Evolutionary conservation across 2,329 filamentous ascomycete species (phyloP), one percentile per base, ranked within the genome.

Genomic region (Talaromyces sp.): DNA sequence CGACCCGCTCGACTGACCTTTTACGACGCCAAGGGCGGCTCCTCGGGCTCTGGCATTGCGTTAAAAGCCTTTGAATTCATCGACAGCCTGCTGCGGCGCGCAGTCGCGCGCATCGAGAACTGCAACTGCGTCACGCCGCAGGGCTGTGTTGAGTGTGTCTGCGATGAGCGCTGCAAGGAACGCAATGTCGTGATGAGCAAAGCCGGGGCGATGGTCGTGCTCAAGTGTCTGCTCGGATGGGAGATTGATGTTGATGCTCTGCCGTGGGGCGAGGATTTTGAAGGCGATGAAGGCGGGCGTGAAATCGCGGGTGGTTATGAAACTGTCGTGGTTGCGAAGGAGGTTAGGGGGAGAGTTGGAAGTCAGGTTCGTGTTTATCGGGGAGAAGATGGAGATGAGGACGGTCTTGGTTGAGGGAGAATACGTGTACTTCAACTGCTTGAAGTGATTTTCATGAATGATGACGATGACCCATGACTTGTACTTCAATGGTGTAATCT

Each of bases 31-130:
- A 96, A 96, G 75, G 95, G 95, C 8, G 93, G 93, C 0, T 84
- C 89, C 0, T 84, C 85, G 51, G 93, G 93, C 0, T 89, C 86
- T 0, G 95, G 95, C 0, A 96, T 97, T 67, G 92, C 89, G 64
- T 90, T 89, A 44, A 97, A 96, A 72, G 93, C 92, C 0, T 98
- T 98, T 70, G 93, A 98, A 69, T 96, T 96, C 70, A 82, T 96
- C 22, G 92, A 96, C 69, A 73, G 89, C 36, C 78, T 98, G 36
- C 82, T 98, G 1, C 79, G 79, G 22, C 88, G 93, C 70, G 93
- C 93, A 0, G 83, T 95, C 42, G 81, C 85, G 61, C 82, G 95
- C 8, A 87, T 98, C 6, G 87, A 90, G 70, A 82, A 80, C 1
- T 99, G 95, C 69, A 78, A 81, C 44, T 98, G 93, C 70, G 76